Evolutionary conservation across 306 rosid species (phyloP).

Genomic region (Cucurbita ficifolia): DNA sequence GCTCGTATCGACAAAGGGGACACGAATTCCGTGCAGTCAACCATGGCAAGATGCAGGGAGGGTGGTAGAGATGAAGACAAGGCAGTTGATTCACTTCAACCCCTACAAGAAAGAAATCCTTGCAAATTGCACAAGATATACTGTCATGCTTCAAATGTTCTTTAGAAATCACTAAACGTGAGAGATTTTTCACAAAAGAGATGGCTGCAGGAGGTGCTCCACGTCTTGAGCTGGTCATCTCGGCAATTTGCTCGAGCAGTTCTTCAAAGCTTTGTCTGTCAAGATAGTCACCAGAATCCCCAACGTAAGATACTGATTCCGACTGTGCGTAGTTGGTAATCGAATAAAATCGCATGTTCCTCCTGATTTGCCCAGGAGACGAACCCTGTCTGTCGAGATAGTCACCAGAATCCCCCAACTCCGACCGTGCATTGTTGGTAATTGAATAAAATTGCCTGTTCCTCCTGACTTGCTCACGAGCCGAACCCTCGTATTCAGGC

Average conservation of each 20-base stretch:
- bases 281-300: conserved; percentile 49
- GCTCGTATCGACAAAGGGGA: conserved; percentile 87
- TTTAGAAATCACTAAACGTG: conserved; percentile 34
- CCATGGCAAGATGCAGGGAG: conserved; percentile 83
- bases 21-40: conserved; percentile 75
- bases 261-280: conserved; percentile 54
- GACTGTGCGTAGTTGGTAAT: conserved; percentile 14
- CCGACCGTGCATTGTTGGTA: conserved; percentile 14
- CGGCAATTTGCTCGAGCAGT: conserved; percentile 61
- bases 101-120: conserved; percentile 45
- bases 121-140: conserved; percentile 78
- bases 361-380: conserved; percentile 24
- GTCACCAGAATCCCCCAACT: conserved; percentile 38
- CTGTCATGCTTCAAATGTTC: conserved; percentile 54
- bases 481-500: conserved; percentile 32
- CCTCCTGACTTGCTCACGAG: conserved; percentile 25
- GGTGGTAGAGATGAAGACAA: conserved; percentile 78
- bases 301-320: conserved; percentile 27
- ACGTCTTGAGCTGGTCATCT: conserved; percentile 56
- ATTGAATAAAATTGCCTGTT: conserved; percentile 23
- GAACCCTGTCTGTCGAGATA: conserved; percentile 43
- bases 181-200: conserved; percentile 44
- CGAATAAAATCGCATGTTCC: conserved; percentile 21
- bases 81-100: conserved; percentile 70
- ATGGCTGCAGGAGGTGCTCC: conserved; percentile 86